Conservation (phyloP, 352 stramenopile species). For the Blastocystis sp. region DNA sequence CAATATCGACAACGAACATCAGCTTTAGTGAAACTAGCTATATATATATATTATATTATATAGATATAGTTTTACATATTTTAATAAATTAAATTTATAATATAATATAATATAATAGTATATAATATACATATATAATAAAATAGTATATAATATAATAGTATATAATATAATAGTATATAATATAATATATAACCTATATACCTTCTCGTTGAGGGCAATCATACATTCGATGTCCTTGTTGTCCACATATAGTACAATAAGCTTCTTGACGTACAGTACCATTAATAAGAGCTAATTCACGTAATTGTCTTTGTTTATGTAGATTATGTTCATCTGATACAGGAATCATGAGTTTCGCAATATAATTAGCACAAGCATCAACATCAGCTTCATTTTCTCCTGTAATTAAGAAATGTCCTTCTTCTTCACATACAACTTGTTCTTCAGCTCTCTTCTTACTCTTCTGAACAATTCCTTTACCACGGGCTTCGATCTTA, state of each 20-base stretch:
- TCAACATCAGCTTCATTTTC: slow-evolving; percentile 64
- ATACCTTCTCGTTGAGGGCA: slow-evolving; percentile 63
- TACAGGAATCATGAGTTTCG: slow-evolving; percentile 65
- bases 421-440: slow-evolving; percentile 70
- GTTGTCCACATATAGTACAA: slow-evolving; percentile 63
- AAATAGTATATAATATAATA: no score
- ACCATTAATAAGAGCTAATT: slow-evolving; percentile 91
- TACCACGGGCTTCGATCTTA: slow-evolving; percentile 86
- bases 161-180: no score
- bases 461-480: slow-evolving; percentile 77
- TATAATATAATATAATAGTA: no score
- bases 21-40: slow-evolving; percentile 52
- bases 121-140: no score
- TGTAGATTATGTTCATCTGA: slow-evolving; percentile 65
- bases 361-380: slow-evolving; percentile 61
- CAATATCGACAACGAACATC: slow-evolving; percentile 63
- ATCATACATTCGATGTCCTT: slow-evolving; percentile 62
- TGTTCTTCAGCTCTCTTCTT: slow-evolving; percentile 55
- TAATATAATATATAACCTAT: no score
- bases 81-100: no score
- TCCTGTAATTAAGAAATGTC: slow-evolving; percentile 76
- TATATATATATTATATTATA: slow-evolving; percentile 1
- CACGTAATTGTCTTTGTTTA: slow-evolving; percentile 89
- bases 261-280: slow-evolving; percentile 60
- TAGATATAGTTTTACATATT: no score